Conservation (phyloP, 441 rosid species). For the Rhodomyrtus psidioides region DNA sequence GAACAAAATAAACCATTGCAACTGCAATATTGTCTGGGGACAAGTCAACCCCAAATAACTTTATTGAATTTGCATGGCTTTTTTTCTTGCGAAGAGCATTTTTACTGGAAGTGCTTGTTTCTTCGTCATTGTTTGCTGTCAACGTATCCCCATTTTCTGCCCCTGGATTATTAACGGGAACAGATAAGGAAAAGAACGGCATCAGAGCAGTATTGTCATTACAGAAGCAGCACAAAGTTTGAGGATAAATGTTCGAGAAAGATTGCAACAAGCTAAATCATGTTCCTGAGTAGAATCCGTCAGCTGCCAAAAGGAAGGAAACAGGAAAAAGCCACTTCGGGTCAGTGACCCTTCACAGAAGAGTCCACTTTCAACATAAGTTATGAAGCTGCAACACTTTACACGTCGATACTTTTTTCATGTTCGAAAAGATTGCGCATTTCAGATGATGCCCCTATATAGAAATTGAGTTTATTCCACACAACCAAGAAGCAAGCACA, state of each 20-base stretch:
- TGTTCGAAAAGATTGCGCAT: background rate
- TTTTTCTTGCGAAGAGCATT: slow-evolving; percentile 31
- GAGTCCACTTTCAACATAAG: background rate
- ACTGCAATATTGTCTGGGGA: slow-evolving; percentile 91
- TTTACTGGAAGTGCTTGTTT: slow-evolving; percentile 17
- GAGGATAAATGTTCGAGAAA: background rate
- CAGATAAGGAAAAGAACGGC: background rate
- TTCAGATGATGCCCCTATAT: background rate
- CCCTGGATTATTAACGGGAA: slow-evolving; percentile 12
- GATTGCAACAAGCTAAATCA: background rate
- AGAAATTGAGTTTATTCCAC: background rate
- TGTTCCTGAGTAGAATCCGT: background rate
- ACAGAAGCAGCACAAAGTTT: background rate
- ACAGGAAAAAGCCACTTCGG: background rate
- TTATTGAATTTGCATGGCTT: slow-evolving; percentile 20
- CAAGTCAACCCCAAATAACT: slow-evolving; percentile 66
- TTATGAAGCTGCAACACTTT: background rate
- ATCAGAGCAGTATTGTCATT: background rate
- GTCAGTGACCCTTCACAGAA: background rate
- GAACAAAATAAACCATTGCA: slow-evolving; percentile 97
- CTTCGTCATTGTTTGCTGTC: slow-evolving; percentile 29
- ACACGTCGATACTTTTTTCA: background rate
- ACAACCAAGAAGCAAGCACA: background rate
- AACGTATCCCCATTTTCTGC: slow-evolving; percentile 44
- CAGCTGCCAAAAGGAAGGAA: background rate